phyloP scores from a whole-genome alignment of 78 protist species.

The Dictyostelium intermedium region DNA sequence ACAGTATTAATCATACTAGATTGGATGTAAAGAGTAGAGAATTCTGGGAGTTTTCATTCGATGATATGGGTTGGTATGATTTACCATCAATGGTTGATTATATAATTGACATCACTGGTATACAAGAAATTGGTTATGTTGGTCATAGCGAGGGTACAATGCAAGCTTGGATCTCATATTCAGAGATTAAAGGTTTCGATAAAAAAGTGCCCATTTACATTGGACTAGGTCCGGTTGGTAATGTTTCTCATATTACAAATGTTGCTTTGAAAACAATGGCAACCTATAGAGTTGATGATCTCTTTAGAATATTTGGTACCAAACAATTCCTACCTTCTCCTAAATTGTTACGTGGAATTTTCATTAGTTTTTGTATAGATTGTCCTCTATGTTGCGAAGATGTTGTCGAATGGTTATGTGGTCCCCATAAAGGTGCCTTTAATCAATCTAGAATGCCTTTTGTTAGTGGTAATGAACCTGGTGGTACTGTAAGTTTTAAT shows the following conservation, averaged over 20 bases:
- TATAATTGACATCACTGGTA: not conserved
- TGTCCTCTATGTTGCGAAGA: slow-evolving; percentile 62
- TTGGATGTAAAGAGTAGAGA: not conserved
- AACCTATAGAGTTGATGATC: not conserved
- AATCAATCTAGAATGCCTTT: slow-evolving; percentile 69
- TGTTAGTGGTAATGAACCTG: slow-evolving; percentile 67
- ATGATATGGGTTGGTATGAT: slow-evolving; percentile 77
- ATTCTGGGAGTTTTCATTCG: slow-evolving; percentile 76
- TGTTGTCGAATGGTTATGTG: slow-evolving; percentile 57
- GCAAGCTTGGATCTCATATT: slow-evolving; percentile 61
- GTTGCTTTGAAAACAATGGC: slow-evolving; percentile 32
- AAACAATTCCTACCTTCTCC: slow-evolving; percentile 60
- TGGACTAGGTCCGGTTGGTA: slow-evolving; percentile 68
- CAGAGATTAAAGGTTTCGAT: not conserved
- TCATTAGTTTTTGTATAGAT: slow-evolving; percentile 45
- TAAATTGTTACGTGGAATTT: not conserved
- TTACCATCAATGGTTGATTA: slow-evolving; percentile 74
- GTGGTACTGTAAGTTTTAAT: slow-evolving; percentile 24
- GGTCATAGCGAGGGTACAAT: slow-evolving; percentile 86
- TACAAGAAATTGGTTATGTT: slow-evolving; percentile 18
- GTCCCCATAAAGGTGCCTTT: slow-evolving; percentile 54
- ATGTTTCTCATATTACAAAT: slow-evolving; percentile 53
- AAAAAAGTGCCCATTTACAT: slow-evolving; percentile 26
- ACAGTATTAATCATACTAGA: slow-evolving; percentile 38
- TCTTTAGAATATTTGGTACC: slow-evolving; percentile 18